A percentile compares a stretch with the other conserved stretches of the same genome.
These are phyloP conservation scores for Ophidiomyces ophidiicola DNA, from an alignment of 2,329 filamentous ascomycete species.

Conservation along the genomic window DNA sequence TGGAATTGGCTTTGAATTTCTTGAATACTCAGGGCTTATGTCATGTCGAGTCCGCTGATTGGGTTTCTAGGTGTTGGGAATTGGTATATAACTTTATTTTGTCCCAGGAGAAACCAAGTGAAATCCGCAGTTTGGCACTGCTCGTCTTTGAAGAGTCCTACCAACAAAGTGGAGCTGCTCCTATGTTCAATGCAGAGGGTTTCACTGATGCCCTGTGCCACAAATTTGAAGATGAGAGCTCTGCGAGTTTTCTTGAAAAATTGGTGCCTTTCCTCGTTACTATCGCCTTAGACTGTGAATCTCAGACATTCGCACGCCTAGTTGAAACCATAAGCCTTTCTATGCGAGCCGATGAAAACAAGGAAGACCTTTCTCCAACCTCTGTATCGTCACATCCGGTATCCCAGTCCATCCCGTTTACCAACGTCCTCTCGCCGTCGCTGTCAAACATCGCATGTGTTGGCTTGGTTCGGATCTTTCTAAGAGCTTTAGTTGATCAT, in stretches of 20 bases:
- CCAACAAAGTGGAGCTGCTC: conserved; percentile 21
- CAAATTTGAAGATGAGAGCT: conserved; percentile 28
- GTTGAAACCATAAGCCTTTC: conserved; percentile 26
- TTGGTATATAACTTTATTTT: conserved; percentile 29
- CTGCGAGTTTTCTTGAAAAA: conserved; percentile 29
- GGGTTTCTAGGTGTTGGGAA: conserved; percentile 25
- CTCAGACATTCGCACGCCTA: conserved; percentile 24
- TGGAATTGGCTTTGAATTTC: conserved; percentile 28
- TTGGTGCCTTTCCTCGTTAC: conserved; percentile 31
- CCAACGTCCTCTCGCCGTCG: conserved; percentile 24
- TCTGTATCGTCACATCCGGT: conserved; percentile 33
- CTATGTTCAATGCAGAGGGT: conserved; percentile 24
- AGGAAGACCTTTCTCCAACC: conserved; percentile 19
- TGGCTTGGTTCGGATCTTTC: conserved; percentile 64
- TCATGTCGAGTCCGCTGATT: conserved; percentile 24
- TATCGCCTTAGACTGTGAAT: conserved; percentile 22
- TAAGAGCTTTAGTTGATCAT: conserved; percentile 52
- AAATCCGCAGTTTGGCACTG: conserved; percentile 30
- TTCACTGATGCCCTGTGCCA: conserved; percentile 25
- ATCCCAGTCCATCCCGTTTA: conserved; percentile 24
- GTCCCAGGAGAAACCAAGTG: conserved; percentile 27
- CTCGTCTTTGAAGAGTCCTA: conserved; percentile 32
- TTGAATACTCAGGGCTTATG: conserved; percentile 26
- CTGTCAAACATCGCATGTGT: conserved; percentile 53
- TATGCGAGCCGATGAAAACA: conserved; percentile 26